Evolutionary conservation across 257 asterid genomes (phyloP).

Genomic region (Pogostemon cablin): DNA sequence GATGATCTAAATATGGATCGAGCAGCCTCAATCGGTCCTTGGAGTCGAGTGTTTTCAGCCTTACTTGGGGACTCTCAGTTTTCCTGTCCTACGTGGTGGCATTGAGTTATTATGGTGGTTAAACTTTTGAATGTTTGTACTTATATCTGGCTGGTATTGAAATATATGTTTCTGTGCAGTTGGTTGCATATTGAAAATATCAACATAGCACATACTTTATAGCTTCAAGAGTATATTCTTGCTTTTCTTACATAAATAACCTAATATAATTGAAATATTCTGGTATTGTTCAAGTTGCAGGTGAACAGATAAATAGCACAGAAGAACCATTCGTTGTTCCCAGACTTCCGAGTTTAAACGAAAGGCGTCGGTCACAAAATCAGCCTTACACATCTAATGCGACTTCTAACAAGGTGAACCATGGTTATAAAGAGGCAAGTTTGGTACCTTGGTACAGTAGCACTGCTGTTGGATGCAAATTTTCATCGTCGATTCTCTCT

Average conservation of each 20-base stretch:
- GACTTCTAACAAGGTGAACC: constrained; percentile 22
- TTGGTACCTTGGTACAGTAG: constrained; percentile 29
- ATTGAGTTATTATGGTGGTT: neutral
- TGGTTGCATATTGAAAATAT: too few relatives aligned
- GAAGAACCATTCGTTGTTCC: neutral
- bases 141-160: neutral
- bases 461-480: constrained; percentile 55
- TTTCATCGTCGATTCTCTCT: constrained; percentile 53
- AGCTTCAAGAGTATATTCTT: neutral
- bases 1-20: neutral
- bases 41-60: neutral
- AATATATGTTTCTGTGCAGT: neutral
- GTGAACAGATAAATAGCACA: constrained; percentile 18
- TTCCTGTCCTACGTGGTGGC: too few relatives aligned
- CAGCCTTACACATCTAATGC: constrained; percentile 51
- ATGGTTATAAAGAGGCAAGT: constrained; percentile 31
- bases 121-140: neutral
- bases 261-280: neutral
- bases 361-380: constrained; percentile 13
- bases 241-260: too few relatives aligned
- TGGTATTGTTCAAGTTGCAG: neutral
- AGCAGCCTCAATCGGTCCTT: constrained; percentile 20
- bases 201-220: neutral
- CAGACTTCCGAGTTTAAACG: neutral
- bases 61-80: neutral